A percentile compares a stretch with the other conserved stretches of the same genome.
These are phyloP conservation scores for Paragyromitra xinjiangensis DNA, from an alignment of 495 filamentous ascomycete genomes.

Conservation along the genomic window DNA sequence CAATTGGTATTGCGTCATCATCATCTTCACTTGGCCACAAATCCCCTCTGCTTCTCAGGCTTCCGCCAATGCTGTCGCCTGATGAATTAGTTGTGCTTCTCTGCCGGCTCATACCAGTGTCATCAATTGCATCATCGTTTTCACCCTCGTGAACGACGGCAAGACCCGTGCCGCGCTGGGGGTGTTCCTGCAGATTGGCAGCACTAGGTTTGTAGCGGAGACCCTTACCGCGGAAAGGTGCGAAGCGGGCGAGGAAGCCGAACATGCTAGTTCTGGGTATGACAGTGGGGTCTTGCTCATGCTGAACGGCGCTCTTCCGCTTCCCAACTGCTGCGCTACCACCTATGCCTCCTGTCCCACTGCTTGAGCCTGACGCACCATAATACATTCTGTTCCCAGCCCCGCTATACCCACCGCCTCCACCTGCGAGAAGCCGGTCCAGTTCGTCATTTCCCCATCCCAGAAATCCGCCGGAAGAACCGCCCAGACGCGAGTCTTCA, in stretches of 20 bases:
- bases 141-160: slow-evolving; percentile 67
- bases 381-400: slow-evolving; percentile 50
- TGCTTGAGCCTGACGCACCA: slow-evolving; percentile 45
- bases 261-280: slow-evolving; percentile 87
- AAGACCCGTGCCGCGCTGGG: slow-evolving; percentile 78
- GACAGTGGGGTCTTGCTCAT: slow-evolving; percentile 82
- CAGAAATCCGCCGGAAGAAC: slow-evolving; percentile 67
- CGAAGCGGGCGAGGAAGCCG: slow-evolving; percentile 81
- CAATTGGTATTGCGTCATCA: slow-evolving; percentile 88
- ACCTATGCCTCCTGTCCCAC: slow-evolving; percentile 18
- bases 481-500: slow-evolving; percentile 49
- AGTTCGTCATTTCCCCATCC: slow-evolving; percentile 85
- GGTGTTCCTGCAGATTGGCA: slow-evolving; percentile 90
- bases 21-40: slow-evolving; percentile 92
- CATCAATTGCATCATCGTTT: slow-evolving; percentile 18
- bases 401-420: slow-evolving; percentile 63
- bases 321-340: slow-evolving; percentile 59
- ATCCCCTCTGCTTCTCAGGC: slow-evolving; percentile 90
- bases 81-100: slow-evolving; percentile 85
- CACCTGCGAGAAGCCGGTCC: slow-evolving; percentile 84
- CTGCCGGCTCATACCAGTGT: slow-evolving; percentile 63
- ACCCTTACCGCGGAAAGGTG: slow-evolving; percentile 82
- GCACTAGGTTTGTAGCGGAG: slow-evolving; percentile 89
- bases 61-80: slow-evolving; percentile 75
- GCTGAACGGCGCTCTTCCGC: slow-evolving; percentile 71